A percentile compares a stretch with the other conserved stretches of the same genome.
phyloP scores from a whole-genome alignment of 441 rosid species.

The Dalechampia spathulata region DNA sequence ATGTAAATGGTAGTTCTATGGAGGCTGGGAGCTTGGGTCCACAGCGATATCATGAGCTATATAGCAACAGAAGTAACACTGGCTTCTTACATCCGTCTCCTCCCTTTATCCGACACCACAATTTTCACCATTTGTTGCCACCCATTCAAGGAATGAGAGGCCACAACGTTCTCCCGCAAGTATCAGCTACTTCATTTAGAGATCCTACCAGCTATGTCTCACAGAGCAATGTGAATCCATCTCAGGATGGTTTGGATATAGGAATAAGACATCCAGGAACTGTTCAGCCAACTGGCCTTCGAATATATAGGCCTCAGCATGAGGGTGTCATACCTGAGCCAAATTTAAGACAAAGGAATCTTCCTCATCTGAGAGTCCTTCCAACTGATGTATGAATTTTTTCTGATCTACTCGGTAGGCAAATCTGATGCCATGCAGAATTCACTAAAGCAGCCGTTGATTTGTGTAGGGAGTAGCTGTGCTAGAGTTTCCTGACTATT shows the following conservation, averaged over 20 bases:
- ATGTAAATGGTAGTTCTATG: conserved; percentile 34
- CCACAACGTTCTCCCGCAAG: conserved; percentile 45
- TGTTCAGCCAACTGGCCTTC: conserved; percentile 38
- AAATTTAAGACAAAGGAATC: conserved; percentile 34
- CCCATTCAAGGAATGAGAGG: conserved; percentile 58
- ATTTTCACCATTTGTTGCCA: conserved; percentile 35
- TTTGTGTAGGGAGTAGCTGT: conserved; percentile 58
- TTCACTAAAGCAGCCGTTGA: conserved; percentile 1
- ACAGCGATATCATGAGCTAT: conserved; percentile 38
- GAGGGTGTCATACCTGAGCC: conserved; percentile 34
- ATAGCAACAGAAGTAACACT: conserved; percentile 37
- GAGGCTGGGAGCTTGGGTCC: conserved; percentile 37
- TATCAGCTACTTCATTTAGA: conserved; percentile 35
- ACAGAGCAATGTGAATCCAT: conserved; percentile 28
- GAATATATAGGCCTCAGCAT: conserved; percentile 41
- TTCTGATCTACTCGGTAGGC: conserved; percentile 11
- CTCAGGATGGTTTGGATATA: conserved; percentile 43
- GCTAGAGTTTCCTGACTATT: conserved; percentile 45
- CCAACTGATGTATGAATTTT: conserved; percentile 45
- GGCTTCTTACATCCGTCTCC: conserved; percentile 36
- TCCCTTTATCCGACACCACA: conserved; percentile 30
- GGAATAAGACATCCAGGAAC: conserved; percentile 48
- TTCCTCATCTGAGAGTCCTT: conserved; percentile 53
- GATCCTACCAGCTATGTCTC: conserved; percentile 35
- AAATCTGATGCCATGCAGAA: background rate